phyloP scores from a whole-genome alignment of 75 land plant species.

The Larix kaempferi region DNA sequence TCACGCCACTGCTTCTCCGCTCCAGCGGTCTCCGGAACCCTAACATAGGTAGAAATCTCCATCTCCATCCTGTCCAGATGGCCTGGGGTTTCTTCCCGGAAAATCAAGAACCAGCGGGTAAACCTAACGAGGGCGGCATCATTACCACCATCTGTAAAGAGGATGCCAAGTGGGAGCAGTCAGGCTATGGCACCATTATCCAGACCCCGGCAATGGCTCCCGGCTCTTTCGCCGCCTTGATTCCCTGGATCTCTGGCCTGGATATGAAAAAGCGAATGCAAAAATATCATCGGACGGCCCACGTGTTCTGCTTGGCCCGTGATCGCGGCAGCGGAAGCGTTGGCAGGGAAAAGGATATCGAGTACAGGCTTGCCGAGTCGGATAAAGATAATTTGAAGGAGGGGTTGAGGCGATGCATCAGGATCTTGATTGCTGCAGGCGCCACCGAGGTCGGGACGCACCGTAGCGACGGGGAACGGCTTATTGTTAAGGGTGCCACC shows the following conservation, averaged over 20 bases:
- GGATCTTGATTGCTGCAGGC: slow-evolving; percentile 78
- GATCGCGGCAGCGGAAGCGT: slow-evolving; percentile 60
- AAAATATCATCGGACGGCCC: slow-evolving; percentile 49
- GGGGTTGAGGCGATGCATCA: slow-evolving; percentile 51
- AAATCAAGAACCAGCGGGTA: slow-evolving; percentile 14
- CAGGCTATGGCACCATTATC: slow-evolving; percentile 33
- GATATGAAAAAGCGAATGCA: slow-evolving; percentile 59
- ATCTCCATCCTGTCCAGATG: slow-evolving; percentile 69
- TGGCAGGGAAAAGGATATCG: slow-evolving; percentile 31
- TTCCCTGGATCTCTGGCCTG: slow-evolving; percentile 67
- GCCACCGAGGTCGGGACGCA: slow-evolving; percentile 70
- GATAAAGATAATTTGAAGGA: slow-evolving; percentile 48
- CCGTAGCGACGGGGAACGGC: slow-evolving; percentile 52
- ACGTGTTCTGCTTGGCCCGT: slow-evolving; percentile 45
- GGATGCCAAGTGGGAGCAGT: slow-evolving; percentile 15
- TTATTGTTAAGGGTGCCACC: slow-evolving; percentile 32
- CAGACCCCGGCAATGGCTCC: slow-evolving; percentile 61
- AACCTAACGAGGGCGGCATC: slow-evolving; percentile 73
- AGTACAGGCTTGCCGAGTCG: slow-evolving; percentile 22
- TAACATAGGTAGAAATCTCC: slow-evolving; percentile 76
- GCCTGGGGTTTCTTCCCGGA: slow-evolving; percentile 96
- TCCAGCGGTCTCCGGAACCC: slow-evolving; percentile 73
- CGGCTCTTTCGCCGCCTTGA: slow-evolving; percentile 39
- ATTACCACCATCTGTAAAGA: slow-evolving; percentile 68
- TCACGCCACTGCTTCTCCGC: slow-evolving; percentile 64